Evolutionary conservation across 331 rosid genomes (phyloP).

Genomic region (Phaseolus coccineus): DNA sequence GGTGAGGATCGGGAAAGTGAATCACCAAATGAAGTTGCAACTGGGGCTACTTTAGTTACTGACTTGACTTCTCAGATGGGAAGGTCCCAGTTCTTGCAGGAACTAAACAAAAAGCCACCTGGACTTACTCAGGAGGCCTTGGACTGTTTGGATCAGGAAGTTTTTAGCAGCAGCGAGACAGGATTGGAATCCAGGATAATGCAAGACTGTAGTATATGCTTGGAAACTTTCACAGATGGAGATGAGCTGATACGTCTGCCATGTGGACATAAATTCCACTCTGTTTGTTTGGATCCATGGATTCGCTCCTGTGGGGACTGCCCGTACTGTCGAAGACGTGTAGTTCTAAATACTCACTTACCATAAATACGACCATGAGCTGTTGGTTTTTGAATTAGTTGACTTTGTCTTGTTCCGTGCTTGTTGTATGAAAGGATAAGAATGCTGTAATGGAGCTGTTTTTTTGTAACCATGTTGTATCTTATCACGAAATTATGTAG

Average conservation of each 20-base stretch:
- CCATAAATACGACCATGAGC: conserved; percentile 1
- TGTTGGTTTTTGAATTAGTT: conserved; percentile 1
- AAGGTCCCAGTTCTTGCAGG: conserved; percentile 56
- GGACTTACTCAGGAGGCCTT: conserved; percentile 78
- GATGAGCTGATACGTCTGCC: conserved; percentile 70
- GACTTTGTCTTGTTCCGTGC: conserved; percentile 12
- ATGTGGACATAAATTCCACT: conserved; percentile 81
- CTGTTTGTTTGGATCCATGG: conserved; percentile 84
- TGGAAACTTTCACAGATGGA: conserved; percentile 72
- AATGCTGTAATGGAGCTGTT: conserved; percentile 36
- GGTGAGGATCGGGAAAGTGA: conserved; percentile 49
- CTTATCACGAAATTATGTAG: not conserved
- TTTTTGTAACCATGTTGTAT: not conserved
- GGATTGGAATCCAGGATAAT: conserved; percentile 45
- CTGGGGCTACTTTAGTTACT: conserved; percentile 36
- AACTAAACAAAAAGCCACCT: conserved; percentile 63
- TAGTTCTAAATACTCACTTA: conserved; percentile 48
- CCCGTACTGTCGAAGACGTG: conserved; percentile 75
- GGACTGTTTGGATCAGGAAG: conserved; percentile 60
- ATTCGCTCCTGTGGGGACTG: conserved; percentile 80
- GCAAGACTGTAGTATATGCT: conserved; percentile 84
- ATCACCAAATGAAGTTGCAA: conserved; percentile 41
- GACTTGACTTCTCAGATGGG: conserved; percentile 60
- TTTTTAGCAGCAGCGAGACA: conserved; percentile 49
- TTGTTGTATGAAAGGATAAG: conserved; percentile 16